phyloP scores from a whole-genome alignment of 768 basidiomycete species.

The Tephrocybe sp. region DNA sequence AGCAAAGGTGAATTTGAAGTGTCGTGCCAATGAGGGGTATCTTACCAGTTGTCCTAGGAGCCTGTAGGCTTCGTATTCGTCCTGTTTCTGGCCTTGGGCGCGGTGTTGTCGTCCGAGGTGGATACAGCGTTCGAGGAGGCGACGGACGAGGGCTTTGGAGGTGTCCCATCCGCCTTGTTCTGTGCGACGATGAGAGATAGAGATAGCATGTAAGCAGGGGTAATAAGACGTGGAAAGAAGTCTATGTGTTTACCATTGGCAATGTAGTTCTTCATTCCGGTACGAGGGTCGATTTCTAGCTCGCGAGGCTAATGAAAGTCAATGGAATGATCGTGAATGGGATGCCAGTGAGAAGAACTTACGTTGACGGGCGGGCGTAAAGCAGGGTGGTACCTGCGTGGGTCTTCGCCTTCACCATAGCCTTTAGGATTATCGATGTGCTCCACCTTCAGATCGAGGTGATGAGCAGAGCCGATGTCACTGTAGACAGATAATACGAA shows the following conservation, averaged over 20 bases:
- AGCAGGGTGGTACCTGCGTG: constrained; percentile 69
- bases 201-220: too few relatives aligned
- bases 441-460: constrained; percentile 47
- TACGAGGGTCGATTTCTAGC: constrained; percentile 77
- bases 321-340: not conserved
- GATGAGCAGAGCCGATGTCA: not conserved
- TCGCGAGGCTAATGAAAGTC: constrained; percentile 60
- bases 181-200: constrained; percentile 16
- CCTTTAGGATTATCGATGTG: constrained; percentile 95
- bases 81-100: constrained; percentile 53
- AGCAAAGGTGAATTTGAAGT: not conserved
- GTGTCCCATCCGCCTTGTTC: constrained; percentile 86
- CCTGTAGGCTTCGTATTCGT: constrained; percentile 77
- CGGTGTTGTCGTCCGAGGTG: constrained; percentile 68
- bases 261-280: constrained; percentile 96
- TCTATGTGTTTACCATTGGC: constrained; percentile 58
- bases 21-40: constrained; percentile 23
- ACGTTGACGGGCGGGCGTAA: constrained; percentile 84
- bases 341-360: constrained; percentile 14
- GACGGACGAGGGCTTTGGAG: constrained; percentile 72
- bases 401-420: constrained; percentile 82
- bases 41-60: constrained; percentile 64
- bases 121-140: constrained; percentile 76
- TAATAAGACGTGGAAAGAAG: too few relatives aligned
- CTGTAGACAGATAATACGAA: constrained; percentile 28